phyloP scores from a whole-genome alignment of 352 stramenopile genomes.

The Phytopythium delawarense region DNA sequence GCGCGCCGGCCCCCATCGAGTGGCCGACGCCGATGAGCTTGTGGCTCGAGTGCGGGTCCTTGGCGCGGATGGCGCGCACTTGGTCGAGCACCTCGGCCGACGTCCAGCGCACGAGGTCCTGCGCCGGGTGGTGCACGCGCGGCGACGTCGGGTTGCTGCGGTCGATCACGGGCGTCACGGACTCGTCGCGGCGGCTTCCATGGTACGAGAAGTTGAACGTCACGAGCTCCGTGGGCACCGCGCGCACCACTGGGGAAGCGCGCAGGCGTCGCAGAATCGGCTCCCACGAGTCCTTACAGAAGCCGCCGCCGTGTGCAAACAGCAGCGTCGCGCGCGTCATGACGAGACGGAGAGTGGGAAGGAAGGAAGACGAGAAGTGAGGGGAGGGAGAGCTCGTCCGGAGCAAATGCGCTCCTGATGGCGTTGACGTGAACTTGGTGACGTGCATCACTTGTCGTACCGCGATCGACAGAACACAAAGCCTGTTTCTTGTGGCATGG shows the following conservation, averaged over 20 bases:
- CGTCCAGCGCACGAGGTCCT: constrained; percentile 15
- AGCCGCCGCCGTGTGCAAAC: constrained; percentile 38
- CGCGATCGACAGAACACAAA: neutral
- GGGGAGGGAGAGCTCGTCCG: neutral
- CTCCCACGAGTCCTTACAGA: constrained; percentile 42
- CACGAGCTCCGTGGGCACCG: constrained; percentile 15
- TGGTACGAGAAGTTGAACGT: constrained; percentile 39
- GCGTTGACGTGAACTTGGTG: too few relatives aligned
- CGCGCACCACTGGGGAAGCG: constrained; percentile 17
- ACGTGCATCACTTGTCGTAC: neutral
- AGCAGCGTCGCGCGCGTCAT: constrained; percentile 22
- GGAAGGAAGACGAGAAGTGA: neutral
- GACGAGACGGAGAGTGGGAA: too few relatives aligned
- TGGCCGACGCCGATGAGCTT: constrained; percentile 28
- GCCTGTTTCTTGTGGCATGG: neutral
- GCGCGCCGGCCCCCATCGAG: constrained; percentile 26
- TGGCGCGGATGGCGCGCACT: constrained; percentile 9
- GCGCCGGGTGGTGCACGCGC: constrained; percentile 24
- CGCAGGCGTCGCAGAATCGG: constrained; percentile 31
- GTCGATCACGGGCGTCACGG: constrained; percentile 14
- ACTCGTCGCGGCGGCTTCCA: constrained; percentile 29
- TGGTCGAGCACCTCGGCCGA: constrained; percentile 21
- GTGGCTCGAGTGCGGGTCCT: neutral
- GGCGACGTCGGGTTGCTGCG: constrained; percentile 10
- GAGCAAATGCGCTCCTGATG: neutral